Conservation (phyloP, 768 basidiomycete species). For the Mycena albidolilacea region DNA sequence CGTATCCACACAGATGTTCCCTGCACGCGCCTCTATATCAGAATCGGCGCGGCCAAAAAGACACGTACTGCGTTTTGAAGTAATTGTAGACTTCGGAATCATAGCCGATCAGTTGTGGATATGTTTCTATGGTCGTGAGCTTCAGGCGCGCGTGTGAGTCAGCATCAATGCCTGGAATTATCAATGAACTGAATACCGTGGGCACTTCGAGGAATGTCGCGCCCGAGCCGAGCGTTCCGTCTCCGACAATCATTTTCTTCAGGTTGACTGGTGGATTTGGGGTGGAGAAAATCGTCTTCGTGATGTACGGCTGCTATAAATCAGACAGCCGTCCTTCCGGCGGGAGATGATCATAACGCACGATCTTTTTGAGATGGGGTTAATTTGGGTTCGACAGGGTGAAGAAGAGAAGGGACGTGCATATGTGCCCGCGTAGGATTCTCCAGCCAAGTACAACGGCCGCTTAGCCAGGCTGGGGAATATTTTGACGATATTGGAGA, state of each 20-base stretch:
- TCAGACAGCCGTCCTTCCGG: not conserved
- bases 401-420: not conserved
- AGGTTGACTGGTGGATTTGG: constrained; percentile 76
- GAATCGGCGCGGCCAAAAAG: not conserved
- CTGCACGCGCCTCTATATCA: constrained; percentile 48
- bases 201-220: constrained; percentile 67
- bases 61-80: constrained; percentile 74
- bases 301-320: constrained; percentile 69
- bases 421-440: constrained; percentile 83
- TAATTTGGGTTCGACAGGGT: not conserved
- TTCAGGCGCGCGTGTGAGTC: constrained; percentile 40
- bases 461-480: constrained; percentile 79
- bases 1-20: constrained; percentile 71
- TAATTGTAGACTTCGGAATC: constrained; percentile 76
- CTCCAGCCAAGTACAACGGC: constrained; percentile 78
- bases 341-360: constrained; percentile 41
- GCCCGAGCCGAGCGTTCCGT: constrained; percentile 71
- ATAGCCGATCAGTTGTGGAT: constrained; percentile 82
- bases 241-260: constrained; percentile 79
- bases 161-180: not conserved
- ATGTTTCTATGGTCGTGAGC: constrained; percentile 75
- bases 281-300: constrained; percentile 77
- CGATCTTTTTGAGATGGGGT: constrained; percentile 54
- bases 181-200: constrained; percentile 58
- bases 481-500: constrained; percentile 79